phyloP scores from a whole-genome alignment of 2,329 filamentous ascomycete genomes.

The Drechmeria coniospora region DNA sequence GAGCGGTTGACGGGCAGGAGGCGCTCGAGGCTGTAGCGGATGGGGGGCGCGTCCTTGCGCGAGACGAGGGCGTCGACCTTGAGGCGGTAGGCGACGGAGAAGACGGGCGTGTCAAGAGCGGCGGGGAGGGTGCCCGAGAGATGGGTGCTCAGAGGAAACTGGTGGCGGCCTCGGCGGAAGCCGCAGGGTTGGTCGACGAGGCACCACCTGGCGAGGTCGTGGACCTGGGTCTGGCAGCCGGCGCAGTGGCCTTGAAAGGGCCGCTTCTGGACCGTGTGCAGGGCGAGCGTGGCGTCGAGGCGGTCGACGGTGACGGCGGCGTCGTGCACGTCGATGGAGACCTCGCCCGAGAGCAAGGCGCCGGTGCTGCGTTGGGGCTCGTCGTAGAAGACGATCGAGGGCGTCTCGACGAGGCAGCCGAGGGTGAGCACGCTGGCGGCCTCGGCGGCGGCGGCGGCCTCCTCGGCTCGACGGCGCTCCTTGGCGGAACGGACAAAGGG shows the following conservation, averaged over 20 bases:
- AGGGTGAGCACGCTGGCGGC: constrained; percentile 26
- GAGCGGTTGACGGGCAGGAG: constrained; percentile 64
- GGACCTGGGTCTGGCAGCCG: constrained; percentile 57
- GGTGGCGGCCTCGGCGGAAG: constrained; percentile 44
- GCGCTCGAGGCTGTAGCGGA: constrained; percentile 49
- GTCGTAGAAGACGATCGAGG: constrained; percentile 74
- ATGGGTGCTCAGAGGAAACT: constrained; percentile 79
- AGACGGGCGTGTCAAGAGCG: constrained; percentile 58
- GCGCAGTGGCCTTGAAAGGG: constrained; percentile 67
- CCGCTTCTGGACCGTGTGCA: constrained; percentile 62
- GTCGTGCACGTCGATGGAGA: constrained; percentile 59
- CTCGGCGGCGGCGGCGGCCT: constrained; percentile 21
- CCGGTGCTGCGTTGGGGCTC: constrained; percentile 60
- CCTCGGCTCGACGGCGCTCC: constrained; percentile 24
- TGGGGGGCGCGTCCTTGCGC: constrained; percentile 24
- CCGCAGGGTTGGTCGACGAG: constrained; percentile 47
- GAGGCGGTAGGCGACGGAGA: constrained; percentile 66
- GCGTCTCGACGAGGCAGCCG: constrained; percentile 61
- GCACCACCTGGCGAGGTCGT: constrained; percentile 64
- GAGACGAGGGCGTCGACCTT: constrained; percentile 48
- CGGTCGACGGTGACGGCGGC: constrained; percentile 50
- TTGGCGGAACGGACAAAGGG: too few species aligned
- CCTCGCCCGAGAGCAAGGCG: constrained; percentile 69
- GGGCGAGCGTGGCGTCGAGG: constrained; percentile 57
- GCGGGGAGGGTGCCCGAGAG: constrained; percentile 77